Conservation (phyloP, 139 green algal species). For the Spirogloea muscicola region DNA sequence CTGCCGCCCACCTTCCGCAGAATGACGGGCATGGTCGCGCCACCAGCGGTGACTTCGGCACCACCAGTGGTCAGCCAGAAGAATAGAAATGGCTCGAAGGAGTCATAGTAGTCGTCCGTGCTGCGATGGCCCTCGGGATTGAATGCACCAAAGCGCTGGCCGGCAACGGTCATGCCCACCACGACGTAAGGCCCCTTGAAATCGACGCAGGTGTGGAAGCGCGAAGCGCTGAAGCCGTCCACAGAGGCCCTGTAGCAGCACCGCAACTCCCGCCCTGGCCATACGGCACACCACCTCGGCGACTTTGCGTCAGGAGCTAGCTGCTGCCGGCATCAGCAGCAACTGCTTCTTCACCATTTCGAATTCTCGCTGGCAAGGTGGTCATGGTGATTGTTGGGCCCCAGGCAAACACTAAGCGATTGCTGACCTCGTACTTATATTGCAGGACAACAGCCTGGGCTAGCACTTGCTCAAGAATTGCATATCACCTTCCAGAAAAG, state of each 20-base stretch:
- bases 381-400: too few relatives aligned
- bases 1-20: slow-evolving; percentile 28
- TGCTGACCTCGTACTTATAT: too few relatives aligned
- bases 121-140: slow-evolving; percentile 14
- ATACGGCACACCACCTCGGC: too few relatives aligned
- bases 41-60: too few relatives aligned
- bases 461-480: too few relatives aligned
- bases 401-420: too few relatives aligned
- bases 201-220: slow-evolving; percentile 28
- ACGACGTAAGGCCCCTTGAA: slow-evolving; percentile 27
- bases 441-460: too few relatives aligned
- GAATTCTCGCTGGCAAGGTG: too few relatives aligned
- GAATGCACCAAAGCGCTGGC: slow-evolving; percentile 33
- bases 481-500: too few relatives aligned
- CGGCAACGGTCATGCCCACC: background rate
- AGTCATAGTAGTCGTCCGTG: slow-evolving; percentile 41
- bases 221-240: slow-evolving; percentile 19
- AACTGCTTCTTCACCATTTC: too few relatives aligned
- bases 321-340: too few relatives aligned
- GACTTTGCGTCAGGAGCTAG: too few relatives aligned
- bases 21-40: slow-evolving; percentile 18
- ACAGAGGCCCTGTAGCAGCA: slow-evolving; percentile 26
- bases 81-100: slow-evolving; percentile 41
- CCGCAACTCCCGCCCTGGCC: slow-evolving; percentile 19
- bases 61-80: slow-evolving; percentile 6